These are phyloP conservation scores for Penicillium glabrum DNA, from an alignment of 2,329 filamentous ascomycete species.

Conservation along the genomic window DNA sequence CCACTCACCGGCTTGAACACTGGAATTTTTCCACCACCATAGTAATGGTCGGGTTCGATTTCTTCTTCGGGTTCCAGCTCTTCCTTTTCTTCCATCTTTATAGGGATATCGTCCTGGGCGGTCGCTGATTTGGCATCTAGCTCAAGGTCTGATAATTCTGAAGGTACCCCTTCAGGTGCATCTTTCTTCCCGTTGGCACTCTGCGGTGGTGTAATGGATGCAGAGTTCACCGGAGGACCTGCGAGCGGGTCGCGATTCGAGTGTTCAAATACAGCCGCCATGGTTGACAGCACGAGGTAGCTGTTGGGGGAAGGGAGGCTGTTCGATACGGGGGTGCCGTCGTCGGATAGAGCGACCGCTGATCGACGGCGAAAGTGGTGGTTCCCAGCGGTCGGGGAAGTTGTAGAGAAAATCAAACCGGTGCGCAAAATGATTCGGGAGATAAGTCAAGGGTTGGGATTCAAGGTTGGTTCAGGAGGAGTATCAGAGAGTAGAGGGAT, in stretches of 20 bases:
- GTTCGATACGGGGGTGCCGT: slow-evolving; percentile 29
- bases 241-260: slow-evolving; percentile 27
- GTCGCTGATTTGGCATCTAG: slow-evolving; percentile 32
- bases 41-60: slow-evolving; percentile 83
- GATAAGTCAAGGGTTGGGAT: slow-evolving; percentile 4
- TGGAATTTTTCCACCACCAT: slow-evolving; percentile 76
- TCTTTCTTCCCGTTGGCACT: slow-evolving; percentile 48
- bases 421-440: neutral
- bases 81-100: slow-evolving; percentile 53
- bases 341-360: slow-evolving; percentile 44
- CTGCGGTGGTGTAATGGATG: slow-evolving; percentile 44
- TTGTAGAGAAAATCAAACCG: neutral
- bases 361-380: slow-evolving; percentile 39
- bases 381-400: slow-evolving; percentile 44
- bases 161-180: slow-evolving; percentile 40
- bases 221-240: slow-evolving; percentile 26
- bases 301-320: slow-evolving; percentile 7
- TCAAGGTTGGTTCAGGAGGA: slow-evolving; percentile 5
- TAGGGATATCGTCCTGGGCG: slow-evolving; percentile 29
- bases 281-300: slow-evolving; percentile 22
- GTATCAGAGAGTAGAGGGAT: slow-evolving; percentile 1
- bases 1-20: slow-evolving; percentile 80
- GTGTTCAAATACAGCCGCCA: slow-evolving; percentile 37
- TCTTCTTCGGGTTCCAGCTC: slow-evolving; percentile 73
- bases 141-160: slow-evolving; percentile 45